Conservation (phyloP, 805 yeast genomes). For the Saturnispora dispora region DNA sequence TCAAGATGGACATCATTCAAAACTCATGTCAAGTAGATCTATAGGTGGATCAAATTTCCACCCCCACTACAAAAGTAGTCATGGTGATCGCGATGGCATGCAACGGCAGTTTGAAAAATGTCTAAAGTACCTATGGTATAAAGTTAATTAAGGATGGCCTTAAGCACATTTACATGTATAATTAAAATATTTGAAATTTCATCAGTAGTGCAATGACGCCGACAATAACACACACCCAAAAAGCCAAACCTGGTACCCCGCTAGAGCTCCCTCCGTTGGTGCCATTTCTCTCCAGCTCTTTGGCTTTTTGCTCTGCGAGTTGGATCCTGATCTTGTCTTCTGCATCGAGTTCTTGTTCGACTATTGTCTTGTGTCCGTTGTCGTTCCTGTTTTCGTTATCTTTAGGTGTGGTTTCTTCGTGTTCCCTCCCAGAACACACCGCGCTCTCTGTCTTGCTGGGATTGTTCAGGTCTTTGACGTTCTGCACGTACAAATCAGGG, state of each 20-base stretch:
- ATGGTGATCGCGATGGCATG: too few species aligned
- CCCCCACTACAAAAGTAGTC: too few species aligned
- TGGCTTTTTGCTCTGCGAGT: background rate
- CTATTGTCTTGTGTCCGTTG: slow-evolving; percentile 12
- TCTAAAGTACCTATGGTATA: slow-evolving; percentile 5
- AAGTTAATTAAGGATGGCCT: background rate
- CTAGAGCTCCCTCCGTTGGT: background rate
- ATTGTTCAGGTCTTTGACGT: slow-evolving; percentile 27
- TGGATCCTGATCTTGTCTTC: slow-evolving; percentile 56
- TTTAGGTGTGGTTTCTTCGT: slow-evolving; percentile 14
- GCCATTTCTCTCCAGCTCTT: background rate
- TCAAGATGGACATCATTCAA: too few species aligned
- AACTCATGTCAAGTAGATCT: too few species aligned
- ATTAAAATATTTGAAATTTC: background rate
- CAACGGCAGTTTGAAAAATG: too few species aligned
- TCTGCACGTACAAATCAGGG: slow-evolving; percentile 52
- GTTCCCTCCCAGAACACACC: background rate
- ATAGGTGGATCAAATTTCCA: too few species aligned
- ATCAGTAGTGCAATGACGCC: slow-evolving; percentile 1
- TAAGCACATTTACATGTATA: background rate
- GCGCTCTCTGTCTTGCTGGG: slow-evolving; percentile 2
- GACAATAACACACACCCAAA: slow-evolving; percentile 3
- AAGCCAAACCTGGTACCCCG: background rate
- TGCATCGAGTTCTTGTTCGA: slow-evolving; percentile 43
- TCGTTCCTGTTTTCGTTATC: slow-evolving; percentile 14